Evolutionary conservation across 768 basidiomycete genomes (phyloP), one percentile per base, ranked within the genome.

Genomic region (Lentinus tigrinus): DNA sequence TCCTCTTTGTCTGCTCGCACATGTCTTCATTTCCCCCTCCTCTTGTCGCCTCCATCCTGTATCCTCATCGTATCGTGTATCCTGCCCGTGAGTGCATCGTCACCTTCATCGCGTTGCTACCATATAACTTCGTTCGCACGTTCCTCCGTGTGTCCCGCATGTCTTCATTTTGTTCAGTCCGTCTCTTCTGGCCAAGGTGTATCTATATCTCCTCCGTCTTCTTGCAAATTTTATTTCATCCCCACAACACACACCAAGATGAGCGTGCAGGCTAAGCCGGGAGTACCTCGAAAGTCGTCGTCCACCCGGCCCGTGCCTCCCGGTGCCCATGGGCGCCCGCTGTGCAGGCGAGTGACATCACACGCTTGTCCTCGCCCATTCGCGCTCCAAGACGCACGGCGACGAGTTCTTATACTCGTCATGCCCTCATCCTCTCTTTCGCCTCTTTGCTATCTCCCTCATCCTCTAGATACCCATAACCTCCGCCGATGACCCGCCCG

Each of bases 321-420:
- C 21, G 21, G n/a, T 14, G 8, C 24, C 21, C 43, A 23, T 11
- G 21, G 10, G 43, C 43, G 24, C 3, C 21, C 9, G 5, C 17
- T 21, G 21, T 3, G 3, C 17, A 21, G n/a, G 31, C 11, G 31
- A 28, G 51, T 60, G 54, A 60, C 54, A 59, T 59, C 53, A 59
- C 47, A 9, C 26, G 9, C 16, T 7, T 14, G 19, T 50, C 54
- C 59, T 60, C 59, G 42, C 54, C 44, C 44, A 27, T 27, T 52
- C 54, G 42, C 19, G 59, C 59, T 60, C 59, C 54, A 60, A 56
- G 17, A 21, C 59, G 54, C 59, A 37, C 47, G 59, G 50, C 48
- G 21, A 10, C n/a, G 17, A 6, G 14, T 44, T 52, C 54, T 42
- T 44, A 52, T 52, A 9, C 49, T 28, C 37, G 37, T 26, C 9